These are phyloP conservation scores for Ramaria sp. DNA, from an alignment of 768 basidiomycete genomes.

Conservation along the genomic window DNA sequence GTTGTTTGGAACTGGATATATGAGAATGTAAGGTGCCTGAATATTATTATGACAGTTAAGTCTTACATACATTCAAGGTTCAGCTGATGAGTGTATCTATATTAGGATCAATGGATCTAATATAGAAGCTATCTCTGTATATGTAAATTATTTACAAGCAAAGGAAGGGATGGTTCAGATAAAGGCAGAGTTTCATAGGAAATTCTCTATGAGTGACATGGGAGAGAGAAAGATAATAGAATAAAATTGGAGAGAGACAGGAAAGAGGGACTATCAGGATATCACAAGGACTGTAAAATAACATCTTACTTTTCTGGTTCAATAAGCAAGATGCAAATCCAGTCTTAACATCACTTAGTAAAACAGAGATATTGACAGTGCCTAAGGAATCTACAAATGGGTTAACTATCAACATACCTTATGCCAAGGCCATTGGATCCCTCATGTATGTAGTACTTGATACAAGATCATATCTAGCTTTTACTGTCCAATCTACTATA, in stretches of 20 bases:
- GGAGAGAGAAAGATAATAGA: constrained; percentile 21
- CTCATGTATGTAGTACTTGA: constrained; percentile 22
- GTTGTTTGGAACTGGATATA: too few relatives aligned
- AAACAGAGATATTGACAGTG: not conserved
- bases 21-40: too few relatives aligned
- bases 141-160: constrained; percentile 20
- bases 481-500: constrained; percentile 18
- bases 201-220: constrained; percentile 25
- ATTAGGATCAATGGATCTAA: constrained; percentile 2
- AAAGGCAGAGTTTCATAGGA: constrained; percentile 8
- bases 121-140: constrained; percentile 17
- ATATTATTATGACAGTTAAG: constrained; percentile 14
- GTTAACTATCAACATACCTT: constrained; percentile 12
- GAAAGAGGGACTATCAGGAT: constrained; percentile 8
- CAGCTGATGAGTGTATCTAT: constrained; percentile 18
- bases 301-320: constrained; percentile 7
- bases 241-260: constrained; percentile 21
- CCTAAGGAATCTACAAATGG: not conserved
- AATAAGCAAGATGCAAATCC: constrained; percentile 5
- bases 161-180: not conserved
- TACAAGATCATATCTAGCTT: constrained; percentile 24
- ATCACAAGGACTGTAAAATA: too few relatives aligned
- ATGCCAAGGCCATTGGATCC: constrained; percentile 19
- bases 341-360: constrained; percentile 10
- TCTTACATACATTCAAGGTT: constrained; percentile 13